These are phyloP conservation scores for Cryptococcus sp. DNA, from an alignment of 1,284 basidiomycete species.

Conservation along the genomic window DNA sequence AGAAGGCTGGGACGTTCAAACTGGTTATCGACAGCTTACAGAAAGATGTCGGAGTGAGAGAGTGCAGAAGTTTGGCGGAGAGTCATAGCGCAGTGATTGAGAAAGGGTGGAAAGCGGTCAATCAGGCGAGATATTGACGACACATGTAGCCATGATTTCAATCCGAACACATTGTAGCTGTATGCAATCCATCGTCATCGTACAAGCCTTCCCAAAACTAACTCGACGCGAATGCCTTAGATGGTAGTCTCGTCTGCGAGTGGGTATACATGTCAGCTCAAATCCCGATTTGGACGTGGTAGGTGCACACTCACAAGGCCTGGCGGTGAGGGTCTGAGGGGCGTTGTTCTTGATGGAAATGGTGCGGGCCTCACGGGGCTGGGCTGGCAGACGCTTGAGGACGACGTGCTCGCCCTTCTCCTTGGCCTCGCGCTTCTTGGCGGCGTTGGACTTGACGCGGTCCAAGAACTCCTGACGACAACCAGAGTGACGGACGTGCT, in stretches of 20 bases:
- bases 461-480: conserved; percentile 98
- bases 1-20: conserved; percentile 51
- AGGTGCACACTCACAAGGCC: conserved; percentile 62
- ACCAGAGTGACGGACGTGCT: conserved; percentile 98
- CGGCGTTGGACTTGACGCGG: conserved; percentile 91
- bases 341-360: conserved; percentile 76
- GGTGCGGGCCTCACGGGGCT: conserved; percentile 77
- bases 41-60: conserved; percentile 14
- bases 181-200: conserved; percentile 49
- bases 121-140: conserved; percentile 26
- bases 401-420: conserved; percentile 84
- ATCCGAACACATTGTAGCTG: conserved; percentile 4
- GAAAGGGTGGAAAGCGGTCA: conserved; percentile 29
- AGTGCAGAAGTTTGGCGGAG: conserved; percentile 5
- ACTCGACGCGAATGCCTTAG: conserved; percentile 34
- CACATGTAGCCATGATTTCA: not conserved
- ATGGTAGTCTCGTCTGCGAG: conserved; percentile 53
- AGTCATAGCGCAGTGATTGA: conserved; percentile 6
- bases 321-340: conserved; percentile 89
- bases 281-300: not conserved
- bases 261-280: not conserved
- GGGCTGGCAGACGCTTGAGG: conserved; percentile 83
- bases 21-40: conserved; percentile 25
- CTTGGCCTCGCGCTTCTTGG: conserved; percentile 80
- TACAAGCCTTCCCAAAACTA: conserved; percentile 39